Percentiles rank a stretch among this genome's conserved stretches.
phyloP scores from a whole-genome alignment of 2,329 filamentous ascomycete species.

The Tolypocladium cylindrosporum region DNA sequence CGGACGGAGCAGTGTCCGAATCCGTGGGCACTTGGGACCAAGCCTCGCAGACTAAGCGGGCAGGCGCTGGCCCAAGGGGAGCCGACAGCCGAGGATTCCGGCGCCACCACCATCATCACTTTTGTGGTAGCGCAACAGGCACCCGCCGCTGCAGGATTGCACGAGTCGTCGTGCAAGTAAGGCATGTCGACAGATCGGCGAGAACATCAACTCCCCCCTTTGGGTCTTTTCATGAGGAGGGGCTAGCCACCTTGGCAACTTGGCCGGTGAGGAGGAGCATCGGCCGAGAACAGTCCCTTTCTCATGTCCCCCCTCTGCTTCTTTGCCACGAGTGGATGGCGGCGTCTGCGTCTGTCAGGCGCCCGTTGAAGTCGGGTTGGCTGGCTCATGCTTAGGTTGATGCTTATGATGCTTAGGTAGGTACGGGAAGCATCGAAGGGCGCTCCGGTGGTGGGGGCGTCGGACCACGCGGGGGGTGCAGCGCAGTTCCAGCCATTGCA shows the following conservation, averaged over 20 bases:
- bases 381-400: not conserved
- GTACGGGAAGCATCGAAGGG: not conserved
- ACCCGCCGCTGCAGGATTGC: not conserved
- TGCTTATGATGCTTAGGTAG: too few relatives aligned
- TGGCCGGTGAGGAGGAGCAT: too few relatives aligned
- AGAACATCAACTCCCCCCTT: not conserved
- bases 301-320: not conserved
- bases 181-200: not conserved
- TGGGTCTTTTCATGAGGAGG: not conserved
- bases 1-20: not conserved
- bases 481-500: not conserved
- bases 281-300: not conserved
- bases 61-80: not conserved
- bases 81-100: not conserved
- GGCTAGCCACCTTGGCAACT: not conserved
- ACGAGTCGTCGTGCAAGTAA: not conserved
- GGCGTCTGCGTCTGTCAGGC: not conserved
- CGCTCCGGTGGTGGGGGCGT: not conserved
- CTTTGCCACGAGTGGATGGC: not conserved
- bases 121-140: not conserved
- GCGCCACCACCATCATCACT: not conserved
- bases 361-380: too few relatives aligned
- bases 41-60: not conserved
- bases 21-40: not conserved
- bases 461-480: not conserved